Evolutionary conservation across 345 rosid species (phyloP).

Genomic region (Hibiscus mutabilis): DNA sequence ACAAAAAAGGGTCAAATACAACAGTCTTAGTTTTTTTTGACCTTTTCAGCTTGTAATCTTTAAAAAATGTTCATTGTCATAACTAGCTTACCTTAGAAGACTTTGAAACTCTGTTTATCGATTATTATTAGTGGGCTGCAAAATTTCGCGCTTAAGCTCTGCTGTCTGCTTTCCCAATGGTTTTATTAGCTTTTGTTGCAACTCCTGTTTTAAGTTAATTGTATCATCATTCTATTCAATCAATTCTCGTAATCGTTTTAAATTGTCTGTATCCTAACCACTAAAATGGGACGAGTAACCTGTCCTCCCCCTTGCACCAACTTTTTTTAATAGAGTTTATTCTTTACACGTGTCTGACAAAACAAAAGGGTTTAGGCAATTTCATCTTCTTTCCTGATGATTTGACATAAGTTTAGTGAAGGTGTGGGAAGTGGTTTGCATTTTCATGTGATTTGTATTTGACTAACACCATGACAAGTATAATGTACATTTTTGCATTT

Average conservation of each 20-base stretch:
- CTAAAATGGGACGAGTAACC: background rate
- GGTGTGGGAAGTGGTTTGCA: background rate
- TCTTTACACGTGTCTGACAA: background rate
- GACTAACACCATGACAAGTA: background rate
- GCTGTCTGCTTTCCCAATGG: background rate
- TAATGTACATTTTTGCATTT: background rate
- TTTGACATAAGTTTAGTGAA: background rate
- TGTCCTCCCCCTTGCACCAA: background rate
- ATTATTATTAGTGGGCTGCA: background rate
- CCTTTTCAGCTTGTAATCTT: background rate
- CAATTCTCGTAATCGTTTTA: too few species aligned
- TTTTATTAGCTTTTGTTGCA: background rate
- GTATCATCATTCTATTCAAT: background rate
- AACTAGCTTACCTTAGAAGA: background rate
- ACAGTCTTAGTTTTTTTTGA: background rate
- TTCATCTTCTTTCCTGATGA: background rate
- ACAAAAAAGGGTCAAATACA: background rate
- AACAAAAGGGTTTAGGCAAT: too few species aligned
- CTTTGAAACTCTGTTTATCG: background rate
- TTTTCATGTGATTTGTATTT: background rate
- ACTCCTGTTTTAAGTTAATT: background rate
- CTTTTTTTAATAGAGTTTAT: background rate
- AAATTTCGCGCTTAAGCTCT: background rate
- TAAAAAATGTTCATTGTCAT: background rate
- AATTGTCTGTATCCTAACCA: too few species aligned